Percentiles rank a stretch among this genome's conserved stretches.
Evolutionary conservation across 2,329 filamentous ascomycete genomes (phyloP).

Genomic region (Ceratocystis variospora): DNA sequence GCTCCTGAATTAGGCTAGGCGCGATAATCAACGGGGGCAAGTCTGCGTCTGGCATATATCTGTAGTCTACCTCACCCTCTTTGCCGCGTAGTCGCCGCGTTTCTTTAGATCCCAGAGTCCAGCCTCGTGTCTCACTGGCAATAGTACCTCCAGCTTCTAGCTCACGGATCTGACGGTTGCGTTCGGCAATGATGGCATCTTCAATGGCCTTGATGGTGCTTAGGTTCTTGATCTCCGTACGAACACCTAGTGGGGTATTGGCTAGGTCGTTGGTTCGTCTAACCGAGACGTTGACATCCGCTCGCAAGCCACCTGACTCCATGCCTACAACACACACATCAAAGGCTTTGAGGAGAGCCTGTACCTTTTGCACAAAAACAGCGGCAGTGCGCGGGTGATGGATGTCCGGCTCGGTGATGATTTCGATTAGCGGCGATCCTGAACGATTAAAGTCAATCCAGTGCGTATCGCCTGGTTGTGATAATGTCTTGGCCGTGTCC

Average conservation of each 20-base stretch:
- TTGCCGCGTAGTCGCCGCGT: constrained; percentile 77
- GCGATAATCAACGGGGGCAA: constrained; percentile 66
- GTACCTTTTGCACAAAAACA: constrained; percentile 77
- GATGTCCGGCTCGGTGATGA: constrained; percentile 83
- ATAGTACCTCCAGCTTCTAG: constrained; percentile 62
- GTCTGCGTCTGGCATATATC: constrained; percentile 97
- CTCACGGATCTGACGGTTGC: constrained; percentile 72
- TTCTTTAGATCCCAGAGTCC: constrained; percentile 71
- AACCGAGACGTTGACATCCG: constrained; percentile 92
- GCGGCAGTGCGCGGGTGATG: constrained; percentile 78
- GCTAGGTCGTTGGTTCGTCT: constrained; percentile 34
- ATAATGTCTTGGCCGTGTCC: constrained; percentile 87
- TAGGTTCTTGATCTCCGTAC: constrained; percentile 95
- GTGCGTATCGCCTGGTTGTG: constrained; percentile 57
- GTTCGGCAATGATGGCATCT: constrained; percentile 83
- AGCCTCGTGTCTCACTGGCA: constrained; percentile 80
- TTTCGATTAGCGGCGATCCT: constrained; percentile 80
- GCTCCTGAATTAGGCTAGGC: constrained; percentile 49
- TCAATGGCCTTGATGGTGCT: constrained; percentile 91
- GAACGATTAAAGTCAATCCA: constrained; percentile 91
- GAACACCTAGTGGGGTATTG: constrained; percentile 49
- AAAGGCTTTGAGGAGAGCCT: constrained; percentile 62
- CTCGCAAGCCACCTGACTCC: constrained; percentile 80
- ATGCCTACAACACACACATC: constrained; percentile 83
- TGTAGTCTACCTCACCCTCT: constrained; percentile 92